A percentile compares a stretch with the other conserved stretches of the same genome.
Conservation (phyloP, 805 yeast species). For the Barnettozyma vustinii region DNA sequence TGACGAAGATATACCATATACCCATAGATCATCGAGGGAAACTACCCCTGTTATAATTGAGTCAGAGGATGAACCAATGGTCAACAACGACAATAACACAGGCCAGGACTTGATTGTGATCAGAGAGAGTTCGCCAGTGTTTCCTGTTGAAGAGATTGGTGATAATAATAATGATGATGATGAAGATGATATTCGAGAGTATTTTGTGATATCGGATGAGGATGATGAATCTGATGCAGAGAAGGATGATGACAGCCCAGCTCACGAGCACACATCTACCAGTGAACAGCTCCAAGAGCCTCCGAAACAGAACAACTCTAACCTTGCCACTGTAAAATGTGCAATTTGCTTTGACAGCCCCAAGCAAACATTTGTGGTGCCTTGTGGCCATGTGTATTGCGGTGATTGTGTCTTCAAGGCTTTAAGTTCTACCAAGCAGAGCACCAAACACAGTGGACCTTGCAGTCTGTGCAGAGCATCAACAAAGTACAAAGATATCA, state of each 20-base stretch:
- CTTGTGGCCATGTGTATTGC: slow-evolving; percentile 58
- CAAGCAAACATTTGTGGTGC: slow-evolving; percentile 40
- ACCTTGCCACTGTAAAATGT: slow-evolving; percentile 29
- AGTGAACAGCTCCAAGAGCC: slow-evolving; percentile 26
- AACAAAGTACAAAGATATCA: slow-evolving; percentile 28
- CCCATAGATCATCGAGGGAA: slow-evolving; percentile 19
- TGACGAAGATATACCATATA: slow-evolving; percentile 26
- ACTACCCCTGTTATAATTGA: slow-evolving; percentile 17
- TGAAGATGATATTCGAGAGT: slow-evolving; percentile 16
- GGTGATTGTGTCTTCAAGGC: slow-evolving; percentile 46
- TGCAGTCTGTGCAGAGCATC: slow-evolving; percentile 40
- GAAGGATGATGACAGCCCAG: slow-evolving; percentile 9
- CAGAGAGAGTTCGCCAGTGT: not conserved
- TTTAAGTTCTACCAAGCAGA: slow-evolving; percentile 30
- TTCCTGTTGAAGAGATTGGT: not conserved
- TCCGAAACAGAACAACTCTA: slow-evolving; percentile 9
- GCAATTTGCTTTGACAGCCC: slow-evolving; percentile 56
- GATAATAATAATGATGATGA: slow-evolving; percentile 17
- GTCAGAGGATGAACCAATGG: slow-evolving; percentile 11
- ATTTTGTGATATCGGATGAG: slow-evolving; percentile 17
- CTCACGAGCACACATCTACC: slow-evolving; percentile 26
- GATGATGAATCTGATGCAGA: slow-evolving; percentile 15
- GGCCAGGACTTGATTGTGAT: slow-evolving; percentile 3
- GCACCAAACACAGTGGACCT: slow-evolving; percentile 29
- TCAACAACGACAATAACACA: slow-evolving; percentile 3